These are phyloP conservation scores for Carex littledalei DNA, from an alignment of 176 grass and related monocot genomes.

Conservation along the genomic window DNA sequence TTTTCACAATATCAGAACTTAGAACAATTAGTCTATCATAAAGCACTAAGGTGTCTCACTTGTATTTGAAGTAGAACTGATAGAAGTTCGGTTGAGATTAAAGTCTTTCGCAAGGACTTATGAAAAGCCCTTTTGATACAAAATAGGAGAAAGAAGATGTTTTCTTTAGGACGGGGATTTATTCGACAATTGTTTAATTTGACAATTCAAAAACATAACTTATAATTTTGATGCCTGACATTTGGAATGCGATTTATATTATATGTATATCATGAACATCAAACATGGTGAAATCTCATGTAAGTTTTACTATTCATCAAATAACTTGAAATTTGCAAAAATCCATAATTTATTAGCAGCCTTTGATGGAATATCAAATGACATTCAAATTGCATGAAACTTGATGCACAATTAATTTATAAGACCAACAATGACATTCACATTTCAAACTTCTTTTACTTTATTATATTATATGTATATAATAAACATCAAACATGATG, in stretches of 20 bases:
- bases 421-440: neutral
- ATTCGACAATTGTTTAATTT: neutral
- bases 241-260: neutral
- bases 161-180: neutral
- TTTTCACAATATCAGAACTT: neutral
- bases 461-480: neutral
- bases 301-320: neutral
- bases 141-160: neutral
- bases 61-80: neutral
- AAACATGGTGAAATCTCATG: neutral
- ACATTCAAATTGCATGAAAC: neutral
- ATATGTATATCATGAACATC: neutral
- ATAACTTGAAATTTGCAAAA: neutral
- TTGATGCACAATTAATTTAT: neutral
- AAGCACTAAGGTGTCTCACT: neutral
- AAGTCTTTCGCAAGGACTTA: neutral
- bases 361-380: neutral
- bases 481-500: neutral
- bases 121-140: neutral
- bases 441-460: neutral
- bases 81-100: neutral
- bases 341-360: neutral
- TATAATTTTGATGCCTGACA: neutral
- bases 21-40: neutral
- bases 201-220: neutral